phyloP scores from a whole-genome alignment of 768 basidiomycete genomes.

The Candolleomyces efflorescens region DNA sequence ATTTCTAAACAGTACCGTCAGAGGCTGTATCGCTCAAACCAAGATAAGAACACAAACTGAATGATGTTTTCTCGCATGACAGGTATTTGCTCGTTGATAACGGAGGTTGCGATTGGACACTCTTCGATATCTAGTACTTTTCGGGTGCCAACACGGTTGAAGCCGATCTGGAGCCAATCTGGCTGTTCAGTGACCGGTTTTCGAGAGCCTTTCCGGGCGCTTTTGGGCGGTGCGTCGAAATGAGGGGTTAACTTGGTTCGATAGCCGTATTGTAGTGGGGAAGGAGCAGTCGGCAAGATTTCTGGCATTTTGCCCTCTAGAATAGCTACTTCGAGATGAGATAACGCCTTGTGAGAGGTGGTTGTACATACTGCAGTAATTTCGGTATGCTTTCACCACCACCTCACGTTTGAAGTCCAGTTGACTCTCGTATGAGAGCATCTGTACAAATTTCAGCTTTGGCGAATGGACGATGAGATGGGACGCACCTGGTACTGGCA shows the following conservation, averaged over 20 bases:
- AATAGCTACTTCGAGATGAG: conserved; percentile 29
- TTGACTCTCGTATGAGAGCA: conserved; percentile 85
- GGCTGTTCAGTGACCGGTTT: conserved; percentile 33
- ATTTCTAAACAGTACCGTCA: conserved; percentile 45
- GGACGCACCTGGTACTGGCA: conserved; percentile 86
- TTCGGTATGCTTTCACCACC: conserved; percentile 77
- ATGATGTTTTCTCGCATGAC: conserved; percentile 62
- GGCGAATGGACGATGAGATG: background rate
- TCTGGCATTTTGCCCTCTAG: conserved; percentile 58
- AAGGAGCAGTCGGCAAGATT: conserved; percentile 73
- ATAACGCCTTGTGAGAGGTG: background rate
- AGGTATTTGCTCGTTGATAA: conserved; percentile 66
- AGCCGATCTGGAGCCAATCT: conserved; percentile 82
- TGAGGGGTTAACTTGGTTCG: conserved; percentile 98
- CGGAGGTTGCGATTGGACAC: conserved; percentile 84
- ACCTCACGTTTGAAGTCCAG: conserved; percentile 84
- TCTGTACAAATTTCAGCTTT: conserved; percentile 37
- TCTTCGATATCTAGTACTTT: conserved; percentile 94
- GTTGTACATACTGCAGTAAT: conserved; percentile 54
- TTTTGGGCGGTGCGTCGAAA: conserved; percentile 73
- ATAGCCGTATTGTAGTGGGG: conserved; percentile 87
- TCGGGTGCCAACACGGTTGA: conserved; percentile 73
- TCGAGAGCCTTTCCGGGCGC: conserved; percentile 19
- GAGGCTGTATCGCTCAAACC: conserved; percentile 3
- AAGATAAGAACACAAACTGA: conserved; percentile 40